Evolutionary conservation across 129 eudicot genomes (phyloP).

Genomic region (Pulicaria dysenterica): DNA sequence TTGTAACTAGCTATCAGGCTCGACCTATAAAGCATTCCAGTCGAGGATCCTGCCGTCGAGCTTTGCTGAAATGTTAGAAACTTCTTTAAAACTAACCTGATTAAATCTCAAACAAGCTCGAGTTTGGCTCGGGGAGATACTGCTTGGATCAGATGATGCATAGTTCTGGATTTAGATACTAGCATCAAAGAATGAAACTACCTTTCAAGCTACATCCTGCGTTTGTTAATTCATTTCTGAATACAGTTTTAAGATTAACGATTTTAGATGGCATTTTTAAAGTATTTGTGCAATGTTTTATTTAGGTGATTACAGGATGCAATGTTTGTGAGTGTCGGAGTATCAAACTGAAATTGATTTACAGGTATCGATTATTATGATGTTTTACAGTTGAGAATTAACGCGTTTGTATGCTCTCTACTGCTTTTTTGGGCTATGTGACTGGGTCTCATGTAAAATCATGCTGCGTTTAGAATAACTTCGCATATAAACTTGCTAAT

Average conservation of each 20-base stretch:
- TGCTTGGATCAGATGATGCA: background rate
- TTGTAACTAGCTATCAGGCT: constrained; percentile 3
- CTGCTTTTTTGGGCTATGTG: background rate
- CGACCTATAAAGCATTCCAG: background rate
- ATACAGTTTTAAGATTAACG: background rate
- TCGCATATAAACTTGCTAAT: background rate
- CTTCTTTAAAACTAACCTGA: background rate
- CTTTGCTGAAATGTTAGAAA: background rate
- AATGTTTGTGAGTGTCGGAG: constrained; percentile 12
- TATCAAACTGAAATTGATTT: constrained; percentile 19
- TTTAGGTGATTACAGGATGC: constrained; percentile 8
- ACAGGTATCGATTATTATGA: constrained; percentile 21
- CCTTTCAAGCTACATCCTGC: background rate
- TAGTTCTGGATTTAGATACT: background rate
- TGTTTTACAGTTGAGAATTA: background rate
- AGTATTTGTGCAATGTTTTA: background rate
- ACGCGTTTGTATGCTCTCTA: background rate
- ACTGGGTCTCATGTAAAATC: background rate
- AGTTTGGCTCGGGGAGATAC: background rate
- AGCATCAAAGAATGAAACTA: background rate
- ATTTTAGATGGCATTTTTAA: background rate
- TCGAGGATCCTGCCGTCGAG: background rate
- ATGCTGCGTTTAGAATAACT: background rate
- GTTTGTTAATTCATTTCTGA: background rate
- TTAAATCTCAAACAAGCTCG: background rate